Evolutionary conservation across 345 rosid genomes (phyloP), one percentile per base, ranked within the genome.

Genomic region (Syzygium oleosum): DNA sequence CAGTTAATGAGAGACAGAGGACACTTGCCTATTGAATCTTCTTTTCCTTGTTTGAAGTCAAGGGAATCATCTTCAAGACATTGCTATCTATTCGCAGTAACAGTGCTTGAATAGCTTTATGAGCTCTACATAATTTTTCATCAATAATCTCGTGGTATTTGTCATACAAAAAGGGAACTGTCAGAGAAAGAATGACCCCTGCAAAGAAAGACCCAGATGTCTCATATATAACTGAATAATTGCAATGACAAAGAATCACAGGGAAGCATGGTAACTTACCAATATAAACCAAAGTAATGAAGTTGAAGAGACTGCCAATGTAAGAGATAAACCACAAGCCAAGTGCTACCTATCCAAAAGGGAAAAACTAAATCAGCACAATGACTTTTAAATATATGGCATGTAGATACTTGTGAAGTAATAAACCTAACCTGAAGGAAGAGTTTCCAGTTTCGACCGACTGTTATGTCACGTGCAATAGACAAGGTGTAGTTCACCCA

Each of bases 101-200:
- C 68, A 94, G 99, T 15, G 91, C 89, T 88, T 92, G 92, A 86
- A 94, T 87, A 49, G 92, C 85, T 90, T 85, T 90, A 68, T 92
- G 91, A 38, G 93, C 86, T 51, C 89, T 89, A 53, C 84, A 80
- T 84, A 93, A 88, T 90, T 94, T 95, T 34, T 93, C 94, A 87
- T 96, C 94, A 84, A 96, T 93, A 86, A 89, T 95, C 87, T 90
- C 94, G 86, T 92, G 95, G 93, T 88, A 95, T 88, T 94, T 95
- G 86, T 94, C 98, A 89, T 95, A 95, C 12, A 94, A 80, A 77
- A 94, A 51, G 21, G 99, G 99, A 77, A 92, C 91, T 14, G 95
- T 94, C 49, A 98, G 92, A 90, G 95, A 89, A 46, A 98, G 95
- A 90, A 96, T 93, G 92, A 94, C 88, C 84, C 92, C 99, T 98